phyloP scores from a whole-genome alignment of 176 grass and related monocot genomes.

The Rhynchospora tenuis region DNA sequence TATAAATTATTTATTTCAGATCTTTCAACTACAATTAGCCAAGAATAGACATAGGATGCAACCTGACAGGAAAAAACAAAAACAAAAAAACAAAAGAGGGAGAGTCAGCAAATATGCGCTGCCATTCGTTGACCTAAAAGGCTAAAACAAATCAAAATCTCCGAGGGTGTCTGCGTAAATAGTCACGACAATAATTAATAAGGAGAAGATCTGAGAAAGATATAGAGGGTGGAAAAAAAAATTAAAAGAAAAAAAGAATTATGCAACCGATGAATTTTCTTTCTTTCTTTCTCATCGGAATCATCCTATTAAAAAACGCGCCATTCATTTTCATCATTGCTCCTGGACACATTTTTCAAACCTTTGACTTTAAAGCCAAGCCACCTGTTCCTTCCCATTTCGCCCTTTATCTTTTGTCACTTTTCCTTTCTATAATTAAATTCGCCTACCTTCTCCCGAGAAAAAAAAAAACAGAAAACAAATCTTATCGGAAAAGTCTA shows the following conservation, averaged over 20 bases:
- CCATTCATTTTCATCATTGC: conserved; percentile 17
- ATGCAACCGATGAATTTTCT: not conserved
- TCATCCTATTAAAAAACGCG: conserved; percentile 27
- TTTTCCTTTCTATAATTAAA: conserved; percentile 4
- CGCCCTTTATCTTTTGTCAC: not conserved
- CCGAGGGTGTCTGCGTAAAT: not conserved
- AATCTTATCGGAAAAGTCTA: conserved; percentile 24
- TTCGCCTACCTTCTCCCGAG: conserved; percentile 2
- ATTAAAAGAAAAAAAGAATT: not conserved
- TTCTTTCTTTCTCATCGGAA: conserved; percentile 9
- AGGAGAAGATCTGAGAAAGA: conserved; percentile 18
- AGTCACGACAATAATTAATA: not conserved
- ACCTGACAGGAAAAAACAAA: not conserved
- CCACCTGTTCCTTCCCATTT: not conserved
- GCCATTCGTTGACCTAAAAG: not conserved
- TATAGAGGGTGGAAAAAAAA: not conserved
- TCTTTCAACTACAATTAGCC: not conserved
- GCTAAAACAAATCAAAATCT: not conserved
- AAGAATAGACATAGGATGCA: not conserved
- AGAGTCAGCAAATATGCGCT: not conserved
- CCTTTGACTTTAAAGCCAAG: conserved; percentile 43
- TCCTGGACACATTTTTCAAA: conserved; percentile 29
- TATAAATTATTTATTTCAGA: not conserved
- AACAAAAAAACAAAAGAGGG: not conserved
- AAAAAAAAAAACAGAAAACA: conserved; percentile 11